Base-by-base conservation (phyloP, 2,329 filamentous ascomycete genomes). In the Hypocreales sp. region DNA sequence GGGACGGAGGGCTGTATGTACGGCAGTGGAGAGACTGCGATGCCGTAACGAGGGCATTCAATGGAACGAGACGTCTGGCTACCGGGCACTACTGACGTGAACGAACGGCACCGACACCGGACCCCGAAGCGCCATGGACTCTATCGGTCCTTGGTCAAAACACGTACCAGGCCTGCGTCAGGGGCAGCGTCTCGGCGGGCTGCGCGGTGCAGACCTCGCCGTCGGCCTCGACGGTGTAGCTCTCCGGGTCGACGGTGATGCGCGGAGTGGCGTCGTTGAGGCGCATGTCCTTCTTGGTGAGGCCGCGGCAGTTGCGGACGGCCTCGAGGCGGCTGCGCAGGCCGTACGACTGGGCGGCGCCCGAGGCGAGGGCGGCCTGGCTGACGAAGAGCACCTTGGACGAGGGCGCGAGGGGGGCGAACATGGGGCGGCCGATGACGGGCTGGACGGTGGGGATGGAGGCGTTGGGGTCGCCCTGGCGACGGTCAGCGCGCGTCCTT, bases 191-290 rank as follows among this genome's bases (percentile, higher is more conserved):
- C 15, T 62, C 61, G 14, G 79, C 70, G 4, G 84, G 80, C 51
- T 78, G 80, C 0, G 82, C 82, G 22, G 59, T 65, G 46, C 79
- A 86, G 20, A 74, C 58, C 50, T 68, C 53, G 0, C 81, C 84
- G 53, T 93, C 83, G 2, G 86, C 86, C 56, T 87, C 75, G 15
- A 94, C 86, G 11, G 62, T 68, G 57, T 94, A 95, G 44, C 69
- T 75, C 64, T 95, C 87, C 5, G 87, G 80, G 50, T 95, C 86
- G 33, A 95, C 86, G 42, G 62, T 73, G 81, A 95, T 94, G 56
- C 65, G 72, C 10, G 87, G 87, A 70, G 72, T 83, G 29, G 55
- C 55, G 44, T 83, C 73, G 50, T 94, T 94, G 52, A 72, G 86
- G 46, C 82, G 84, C 84, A 94, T 93, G 52, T 94, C 80, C 41